These are phyloP conservation scores for Camelina hispida DNA, from an alignment of 345 rosid species.

Conservation along the genomic window DNA sequence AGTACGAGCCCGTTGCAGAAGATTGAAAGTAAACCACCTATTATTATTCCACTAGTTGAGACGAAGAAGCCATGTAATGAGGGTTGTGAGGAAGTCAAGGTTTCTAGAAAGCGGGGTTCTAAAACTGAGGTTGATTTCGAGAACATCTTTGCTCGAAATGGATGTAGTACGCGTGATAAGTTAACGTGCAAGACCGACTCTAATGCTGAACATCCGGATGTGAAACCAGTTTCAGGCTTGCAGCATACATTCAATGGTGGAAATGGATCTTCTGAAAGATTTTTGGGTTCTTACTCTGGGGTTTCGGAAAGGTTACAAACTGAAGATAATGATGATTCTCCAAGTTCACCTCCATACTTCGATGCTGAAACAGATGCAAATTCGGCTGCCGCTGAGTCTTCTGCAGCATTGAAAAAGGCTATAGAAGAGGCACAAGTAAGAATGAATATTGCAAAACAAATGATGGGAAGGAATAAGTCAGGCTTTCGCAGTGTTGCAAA, in stretches of 20 bases:
- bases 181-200: slow-evolving; percentile 45
- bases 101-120: slow-evolving; percentile 37
- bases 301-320: slow-evolving; percentile 46
- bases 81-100: slow-evolving; percentile 40
- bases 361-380: slow-evolving; percentile 74
- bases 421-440: slow-evolving; percentile 84
- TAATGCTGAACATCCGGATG: slow-evolving; percentile 40
- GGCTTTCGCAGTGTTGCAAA: slow-evolving; percentile 54
- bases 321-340: slow-evolving; percentile 47
- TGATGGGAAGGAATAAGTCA: slow-evolving; percentile 72
- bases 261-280: slow-evolving; percentile 36
- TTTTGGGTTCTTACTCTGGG: slow-evolving; percentile 44
- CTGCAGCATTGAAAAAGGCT: slow-evolving; percentile 86
- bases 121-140: slow-evolving; percentile 36
- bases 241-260: slow-evolving; percentile 34
- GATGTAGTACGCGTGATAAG: slow-evolving; percentile 24
- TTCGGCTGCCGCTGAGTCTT: slow-evolving; percentile 87
- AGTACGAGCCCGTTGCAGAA: slow-evolving; percentile 18
- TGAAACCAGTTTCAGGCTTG: slow-evolving; percentile 45
- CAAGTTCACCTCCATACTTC: slow-evolving; percentile 61
- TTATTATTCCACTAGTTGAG: slow-evolving; percentile 24
- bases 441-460: slow-evolving; percentile 74
- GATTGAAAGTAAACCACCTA: slow-evolving; percentile 38
- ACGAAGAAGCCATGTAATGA: slow-evolving; percentile 37
- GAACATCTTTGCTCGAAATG: slow-evolving; percentile 38